Percentiles rank a stretch among this genome's conserved stretches.
These are phyloP conservation scores for Pseudogymnoascus sp. DNA, from an alignment of 2,329 filamentous ascomycete genomes.

Conservation along the genomic window DNA sequence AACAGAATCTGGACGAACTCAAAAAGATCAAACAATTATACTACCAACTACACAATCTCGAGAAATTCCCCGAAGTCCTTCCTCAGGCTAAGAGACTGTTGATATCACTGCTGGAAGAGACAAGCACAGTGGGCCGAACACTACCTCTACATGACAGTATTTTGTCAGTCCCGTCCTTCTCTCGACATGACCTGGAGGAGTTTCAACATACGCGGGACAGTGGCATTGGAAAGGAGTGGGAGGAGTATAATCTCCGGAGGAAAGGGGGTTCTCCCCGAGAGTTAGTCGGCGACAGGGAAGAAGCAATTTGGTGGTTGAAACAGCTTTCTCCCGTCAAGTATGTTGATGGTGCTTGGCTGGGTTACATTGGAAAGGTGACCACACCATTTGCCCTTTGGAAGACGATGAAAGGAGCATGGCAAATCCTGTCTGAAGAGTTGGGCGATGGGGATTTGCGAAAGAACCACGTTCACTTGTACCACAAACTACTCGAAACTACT, in stretches of 20 bases:
- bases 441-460: conserved; percentile 39
- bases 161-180: conserved; percentile 27
- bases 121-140: conserved; percentile 20
- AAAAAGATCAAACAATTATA: conserved; percentile 29
- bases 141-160: conserved; percentile 23
- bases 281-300: conserved; percentile 28
- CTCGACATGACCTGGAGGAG: conserved; percentile 18
- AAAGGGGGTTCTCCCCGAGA: conserved; percentile 28
- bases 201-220: conserved; percentile 29
- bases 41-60: conserved; percentile 34
- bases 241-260: conserved; percentile 17
- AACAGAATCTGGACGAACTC: conserved; percentile 15
- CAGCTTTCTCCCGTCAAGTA: conserved; percentile 36
- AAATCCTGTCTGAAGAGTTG: conserved; percentile 41
- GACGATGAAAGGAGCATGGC: conserved; percentile 38
- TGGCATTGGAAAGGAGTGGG: conserved; percentile 29
- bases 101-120: conserved; percentile 29
- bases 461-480: conserved; percentile 35
- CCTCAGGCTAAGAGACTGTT: conserved; percentile 28
- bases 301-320: conserved; percentile 33
- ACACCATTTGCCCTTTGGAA: conserved; percentile 33
- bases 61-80: conserved; percentile 29
- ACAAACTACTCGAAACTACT: conserved; percentile 23
- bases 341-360: conserved; percentile 42
- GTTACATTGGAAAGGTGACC: conserved; percentile 35